Base-by-base conservation (phyloP, 2,329 filamentous ascomycete genomes). In the Elsinoe perseae region DNA sequence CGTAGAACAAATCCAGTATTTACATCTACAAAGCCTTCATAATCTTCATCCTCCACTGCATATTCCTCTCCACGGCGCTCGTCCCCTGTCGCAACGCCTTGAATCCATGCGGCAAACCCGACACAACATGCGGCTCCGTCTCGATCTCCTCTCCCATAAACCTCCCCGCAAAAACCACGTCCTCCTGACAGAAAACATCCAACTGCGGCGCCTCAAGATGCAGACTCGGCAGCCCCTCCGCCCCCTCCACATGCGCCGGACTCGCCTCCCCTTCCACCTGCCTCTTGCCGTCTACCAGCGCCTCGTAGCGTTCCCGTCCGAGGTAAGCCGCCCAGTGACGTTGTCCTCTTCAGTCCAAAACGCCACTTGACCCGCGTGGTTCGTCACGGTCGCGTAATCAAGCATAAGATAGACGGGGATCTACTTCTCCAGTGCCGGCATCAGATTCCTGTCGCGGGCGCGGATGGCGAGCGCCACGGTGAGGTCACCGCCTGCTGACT, bases 391-490 rank as follows among this genome's bases (percentile, higher is more conserved):
- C 46, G 69, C 63, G 58, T 77, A 72, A 61, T 78, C 75, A 10
- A 78, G 64, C 75, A 78, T 78, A 2, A 73, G 75, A 50, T 73
- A 73, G 44, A 74, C 65, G 9, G 78, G 68, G 43, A 77, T 67
- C 63, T 76, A 70, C 52, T 63, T 65, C 5, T 54, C 52, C 3
- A 65, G 25, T 2, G 58, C 56, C 18, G 61, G 62, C 4, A 40
- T 50, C 9, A 64, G 40, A 2, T 48, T 48, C 21, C 59, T 56
- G 40, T 64, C 62, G 9, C 64, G 59, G n/a, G 64, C 64, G 44
- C 62, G 54, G 7, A 66, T 48, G 9, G 60, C 56, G 5, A 59
- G 36, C 4, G 56, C 64, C n/a, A 61, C 63, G 53, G 40, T 46
- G 3, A 62, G 34, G 9, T 43, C 59, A 14, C 61, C 62, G 1